Percentiles rank a stretch among this genome's conserved stretches.
These are phyloP conservation scores for Collybia sp. DNA, from an alignment of 768 basidiomycete species.

Conservation along the genomic window DNA sequence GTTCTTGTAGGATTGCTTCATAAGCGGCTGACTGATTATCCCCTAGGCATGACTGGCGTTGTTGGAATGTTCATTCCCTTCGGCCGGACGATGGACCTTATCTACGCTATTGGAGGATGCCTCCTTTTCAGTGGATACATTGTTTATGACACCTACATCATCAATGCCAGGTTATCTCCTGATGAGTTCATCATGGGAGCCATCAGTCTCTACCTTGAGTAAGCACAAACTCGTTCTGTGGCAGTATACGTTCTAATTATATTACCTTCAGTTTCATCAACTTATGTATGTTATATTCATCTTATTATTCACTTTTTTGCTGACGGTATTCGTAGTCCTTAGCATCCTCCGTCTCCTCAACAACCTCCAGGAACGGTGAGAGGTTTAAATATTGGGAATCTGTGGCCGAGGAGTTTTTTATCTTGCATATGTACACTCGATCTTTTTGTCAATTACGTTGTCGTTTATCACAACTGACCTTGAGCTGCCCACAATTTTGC, in stretches of 20 bases:
- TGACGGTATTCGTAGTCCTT: constrained; percentile 47
- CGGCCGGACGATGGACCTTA: constrained; percentile 71
- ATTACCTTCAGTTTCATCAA: constrained; percentile 67
- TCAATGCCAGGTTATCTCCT: constrained; percentile 83
- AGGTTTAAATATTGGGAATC: background rate
- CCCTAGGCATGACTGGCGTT: constrained; percentile 70
- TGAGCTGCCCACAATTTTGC: too few species aligned
- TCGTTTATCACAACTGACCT: too few species aligned
- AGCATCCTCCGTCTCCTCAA: constrained; percentile 82
- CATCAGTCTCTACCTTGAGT: constrained; percentile 94
- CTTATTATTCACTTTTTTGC: constrained; percentile 3
- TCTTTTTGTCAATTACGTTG: too few species aligned
- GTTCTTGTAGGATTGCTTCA: constrained; percentile 14
- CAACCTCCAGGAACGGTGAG: constrained; percentile 44
- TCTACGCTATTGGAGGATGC: constrained; percentile 74
- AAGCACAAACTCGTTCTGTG: constrained; percentile 24
- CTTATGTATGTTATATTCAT: constrained; percentile 55
- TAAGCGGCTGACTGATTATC: background rate
- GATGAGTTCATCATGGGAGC: constrained; percentile 93
- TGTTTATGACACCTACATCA: constrained; percentile 86
- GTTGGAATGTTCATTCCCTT: constrained; percentile 89
- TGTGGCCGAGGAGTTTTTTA: background rate
- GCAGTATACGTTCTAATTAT: constrained; percentile 9
- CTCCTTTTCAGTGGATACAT: constrained; percentile 88
- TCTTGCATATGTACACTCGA: too few species aligned